Evolutionary conservation across 352 stramenopile species (phyloP).

Genomic region (Globisporangium cylindrosporum): DNA sequence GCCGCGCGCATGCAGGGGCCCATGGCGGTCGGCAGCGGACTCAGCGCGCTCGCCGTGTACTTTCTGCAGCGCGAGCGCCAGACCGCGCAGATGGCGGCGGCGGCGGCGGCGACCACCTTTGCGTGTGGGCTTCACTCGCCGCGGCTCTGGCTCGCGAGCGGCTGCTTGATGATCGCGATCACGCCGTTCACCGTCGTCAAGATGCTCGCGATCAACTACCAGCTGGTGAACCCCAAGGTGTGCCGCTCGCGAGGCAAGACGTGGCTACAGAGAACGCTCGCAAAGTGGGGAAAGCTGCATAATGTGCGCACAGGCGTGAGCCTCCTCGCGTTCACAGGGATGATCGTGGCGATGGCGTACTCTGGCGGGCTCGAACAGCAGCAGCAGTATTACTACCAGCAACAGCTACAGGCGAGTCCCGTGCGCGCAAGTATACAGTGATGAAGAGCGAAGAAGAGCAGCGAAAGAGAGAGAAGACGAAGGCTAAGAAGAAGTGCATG

Average conservation of each 20-base stretch:
- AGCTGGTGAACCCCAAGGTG: conserved; percentile 24
- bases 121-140: conserved; percentile 6
- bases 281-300: conserved; percentile 34
- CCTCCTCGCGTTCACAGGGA: conserved; percentile 31
- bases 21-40: conserved; percentile 48
- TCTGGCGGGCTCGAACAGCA: neutral
- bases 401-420: neutral
- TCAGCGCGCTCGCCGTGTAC: conserved; percentile 47
- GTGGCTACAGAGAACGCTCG: conserved; percentile 31
- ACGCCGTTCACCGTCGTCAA: conserved; percentile 34
- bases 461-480: neutral
- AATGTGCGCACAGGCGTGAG: conserved; percentile 32
- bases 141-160: conserved; percentile 53
- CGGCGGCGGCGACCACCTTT: neutral
- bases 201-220: conserved; percentile 35
- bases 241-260: conserved; percentile 18
- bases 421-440: conserved; percentile 2
- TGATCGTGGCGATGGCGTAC: conserved; percentile 33
- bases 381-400: neutral
- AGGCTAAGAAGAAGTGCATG: neutral
- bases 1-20: conserved; percentile 62
- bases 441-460: neutral
- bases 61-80: conserved; percentile 34
- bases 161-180: conserved; percentile 33
- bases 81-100: neutral